Percentiles rank a stretch among this genome's conserved stretches.
phyloP scores from a whole-genome alignment of 2,329 filamentous ascomycete genomes.

The Penicillium sp. region DNA sequence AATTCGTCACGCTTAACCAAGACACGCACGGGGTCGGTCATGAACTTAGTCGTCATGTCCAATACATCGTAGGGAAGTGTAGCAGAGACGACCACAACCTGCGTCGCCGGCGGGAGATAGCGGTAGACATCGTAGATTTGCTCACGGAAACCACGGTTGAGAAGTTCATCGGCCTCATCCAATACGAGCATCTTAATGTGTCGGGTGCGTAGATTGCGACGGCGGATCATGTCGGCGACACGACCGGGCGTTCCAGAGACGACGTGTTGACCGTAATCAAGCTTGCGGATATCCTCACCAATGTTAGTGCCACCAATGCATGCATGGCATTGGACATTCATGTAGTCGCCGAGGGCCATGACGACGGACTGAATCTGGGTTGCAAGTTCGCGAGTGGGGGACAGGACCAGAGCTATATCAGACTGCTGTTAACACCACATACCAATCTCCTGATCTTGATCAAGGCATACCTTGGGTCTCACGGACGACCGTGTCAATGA shows the following conservation, averaged over 20 bases:
- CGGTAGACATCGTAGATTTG: constrained; percentile 99
- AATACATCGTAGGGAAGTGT: constrained; percentile 99
- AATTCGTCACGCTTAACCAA: constrained; percentile 99
- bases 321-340: constrained; percentile 98
- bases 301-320: constrained; percentile 99
- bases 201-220: constrained; percentile 93
- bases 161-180: constrained; percentile 99
- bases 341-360: constrained; percentile 97
- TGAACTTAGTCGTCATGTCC: constrained; percentile 99
- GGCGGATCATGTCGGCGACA: constrained; percentile 99
- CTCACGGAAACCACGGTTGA: constrained; percentile 97
- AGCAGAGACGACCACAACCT: constrained; percentile 96
- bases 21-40: constrained; percentile 98
- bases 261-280: constrained; percentile 92
- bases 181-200: constrained; percentile 99
- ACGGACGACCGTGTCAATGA: constrained; percentile 88
- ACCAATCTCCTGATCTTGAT: neutral
- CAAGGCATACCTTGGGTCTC: constrained; percentile 67
- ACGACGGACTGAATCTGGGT: constrained; percentile 99
- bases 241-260: constrained; percentile 97
- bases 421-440: constrained; percentile 9
- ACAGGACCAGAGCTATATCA: constrained; percentile 74
- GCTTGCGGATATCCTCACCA: constrained; percentile 97
- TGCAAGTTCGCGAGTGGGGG: constrained; percentile 90
- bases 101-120: constrained; percentile 93